Evolutionary conservation across 2,329 filamentous ascomycete genomes (phyloP).

Genomic region (Fusarium albidum): DNA sequence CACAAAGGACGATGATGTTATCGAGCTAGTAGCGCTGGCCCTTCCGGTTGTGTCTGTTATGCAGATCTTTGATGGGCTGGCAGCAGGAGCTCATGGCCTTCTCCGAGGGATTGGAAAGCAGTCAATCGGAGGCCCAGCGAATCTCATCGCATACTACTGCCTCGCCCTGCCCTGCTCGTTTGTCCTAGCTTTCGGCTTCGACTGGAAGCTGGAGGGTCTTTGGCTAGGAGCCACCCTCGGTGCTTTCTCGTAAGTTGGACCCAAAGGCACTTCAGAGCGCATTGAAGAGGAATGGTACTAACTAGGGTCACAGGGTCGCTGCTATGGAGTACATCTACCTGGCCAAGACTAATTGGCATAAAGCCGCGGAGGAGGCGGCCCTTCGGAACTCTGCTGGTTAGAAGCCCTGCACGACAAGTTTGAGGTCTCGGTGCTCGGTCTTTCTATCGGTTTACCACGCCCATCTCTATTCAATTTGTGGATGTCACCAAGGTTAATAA

Average conservation of each 20-base stretch:
- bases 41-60: conserved; percentile 87
- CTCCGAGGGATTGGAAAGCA: conserved; percentile 88
- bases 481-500: background rate
- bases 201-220: conserved; percentile 80
- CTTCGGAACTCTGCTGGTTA: conserved; percentile 57
- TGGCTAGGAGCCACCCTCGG: conserved; percentile 84
- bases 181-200: conserved; percentile 76
- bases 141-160: conserved; percentile 85
- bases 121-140: conserved; percentile 88
- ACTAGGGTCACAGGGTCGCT: conserved; percentile 52
- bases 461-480: no score
- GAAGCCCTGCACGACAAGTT: conserved; percentile 10
- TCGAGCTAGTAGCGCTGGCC: conserved; percentile 71
- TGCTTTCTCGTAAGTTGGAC: conserved; percentile 62
- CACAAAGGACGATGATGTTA: conserved; percentile 76
- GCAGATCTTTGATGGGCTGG: conserved; percentile 86
- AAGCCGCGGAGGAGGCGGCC: conserved; percentile 61
- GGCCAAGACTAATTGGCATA: conserved; percentile 61
- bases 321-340: conserved; percentile 64
- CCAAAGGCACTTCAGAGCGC: background rate
- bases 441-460: background rate
- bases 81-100: conserved; percentile 82
- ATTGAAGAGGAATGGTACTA: conserved; percentile 3
- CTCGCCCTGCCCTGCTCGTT: conserved; percentile 88
- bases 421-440: background rate